Conservation (phyloP, 1,139 yeast species). For the Lodderomyces orthopsilosis region DNA sequence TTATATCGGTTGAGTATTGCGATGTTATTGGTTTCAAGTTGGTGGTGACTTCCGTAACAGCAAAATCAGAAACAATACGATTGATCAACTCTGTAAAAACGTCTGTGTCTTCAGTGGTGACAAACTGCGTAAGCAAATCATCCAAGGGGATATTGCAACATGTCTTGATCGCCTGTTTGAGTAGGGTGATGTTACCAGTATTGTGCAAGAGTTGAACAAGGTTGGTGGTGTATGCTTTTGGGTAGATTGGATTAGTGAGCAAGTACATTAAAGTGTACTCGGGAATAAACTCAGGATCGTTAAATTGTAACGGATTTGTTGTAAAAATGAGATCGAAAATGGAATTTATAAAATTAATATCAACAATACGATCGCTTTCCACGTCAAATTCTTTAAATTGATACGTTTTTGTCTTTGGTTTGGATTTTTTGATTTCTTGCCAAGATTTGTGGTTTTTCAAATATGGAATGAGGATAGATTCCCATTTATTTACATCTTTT, state of each 20-base stretch:
- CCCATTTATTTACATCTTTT: constrained; percentile 28
- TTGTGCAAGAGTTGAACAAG: constrained; percentile 47
- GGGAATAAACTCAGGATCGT: constrained; percentile 39
- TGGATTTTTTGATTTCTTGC: constrained; percentile 19
- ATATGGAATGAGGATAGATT: constrained; percentile 32
- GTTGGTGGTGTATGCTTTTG: constrained; percentile 54
- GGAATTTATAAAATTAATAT: constrained; percentile 52
- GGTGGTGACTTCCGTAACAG: constrained; percentile 45
- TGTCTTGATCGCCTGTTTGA: constrained; percentile 78
- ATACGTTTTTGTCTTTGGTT: constrained; percentile 14
- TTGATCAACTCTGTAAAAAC: constrained; percentile 67
- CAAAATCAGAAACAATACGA: constrained; percentile 62
- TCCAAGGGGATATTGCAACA: constrained; percentile 65
- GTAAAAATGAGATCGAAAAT: constrained; percentile 46
- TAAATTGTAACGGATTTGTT: constrained; percentile 18
- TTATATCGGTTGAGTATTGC: constrained; percentile 38
- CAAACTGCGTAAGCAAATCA: constrained; percentile 61
- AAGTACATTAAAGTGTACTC: constrained; percentile 67
- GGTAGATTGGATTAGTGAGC: constrained; percentile 84
- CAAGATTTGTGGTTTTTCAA: constrained; percentile 29
- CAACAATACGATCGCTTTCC: constrained; percentile 67
- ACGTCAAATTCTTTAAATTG: constrained; percentile 52
- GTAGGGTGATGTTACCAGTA: constrained; percentile 51
- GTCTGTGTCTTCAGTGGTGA: constrained; percentile 43
- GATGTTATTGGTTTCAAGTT: constrained; percentile 22